These are phyloP conservation scores for Singerocomus inundabilis DNA, from an alignment of 1,284 basidiomycete genomes.

Conservation along the genomic window DNA sequence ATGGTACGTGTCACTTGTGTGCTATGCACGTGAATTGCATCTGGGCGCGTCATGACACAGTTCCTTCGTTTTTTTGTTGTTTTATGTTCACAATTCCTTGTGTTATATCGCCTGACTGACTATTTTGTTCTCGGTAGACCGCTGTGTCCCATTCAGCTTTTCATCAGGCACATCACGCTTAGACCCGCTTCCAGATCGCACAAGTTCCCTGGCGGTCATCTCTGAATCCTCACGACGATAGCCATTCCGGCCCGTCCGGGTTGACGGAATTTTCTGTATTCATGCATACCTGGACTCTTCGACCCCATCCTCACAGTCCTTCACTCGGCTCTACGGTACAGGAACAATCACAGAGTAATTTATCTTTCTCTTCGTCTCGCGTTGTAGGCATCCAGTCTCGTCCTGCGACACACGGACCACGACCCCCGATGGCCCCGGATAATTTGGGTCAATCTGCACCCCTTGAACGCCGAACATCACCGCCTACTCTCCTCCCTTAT, in stretches of 20 bases:
- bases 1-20: constrained; percentile 18
- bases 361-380: background rate
- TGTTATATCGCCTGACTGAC: constrained; percentile 1
- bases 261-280: background rate
- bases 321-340: background rate
- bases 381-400: background rate
- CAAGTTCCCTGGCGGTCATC: background rate
- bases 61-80: background rate
- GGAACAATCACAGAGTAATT: constrained; percentile 2
- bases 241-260: background rate
- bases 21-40: constrained; percentile 12
- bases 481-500: constrained; percentile 3
- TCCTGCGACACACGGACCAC: background rate
- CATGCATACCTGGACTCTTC: background rate
- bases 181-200: background rate
- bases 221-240: constrained; percentile 6
- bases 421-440: background rate
- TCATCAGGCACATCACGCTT: background rate
- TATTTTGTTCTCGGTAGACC: constrained; percentile 3
- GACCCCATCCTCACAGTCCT: background rate
- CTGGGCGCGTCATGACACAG: constrained; percentile 2
- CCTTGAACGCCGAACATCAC: background rate
- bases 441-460: background rate
- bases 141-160: constrained; percentile 1
- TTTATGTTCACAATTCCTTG: background rate